Evolutionary conservation across 257 asterid species (phyloP).

Genomic region (Echium plantagineum): DNA sequence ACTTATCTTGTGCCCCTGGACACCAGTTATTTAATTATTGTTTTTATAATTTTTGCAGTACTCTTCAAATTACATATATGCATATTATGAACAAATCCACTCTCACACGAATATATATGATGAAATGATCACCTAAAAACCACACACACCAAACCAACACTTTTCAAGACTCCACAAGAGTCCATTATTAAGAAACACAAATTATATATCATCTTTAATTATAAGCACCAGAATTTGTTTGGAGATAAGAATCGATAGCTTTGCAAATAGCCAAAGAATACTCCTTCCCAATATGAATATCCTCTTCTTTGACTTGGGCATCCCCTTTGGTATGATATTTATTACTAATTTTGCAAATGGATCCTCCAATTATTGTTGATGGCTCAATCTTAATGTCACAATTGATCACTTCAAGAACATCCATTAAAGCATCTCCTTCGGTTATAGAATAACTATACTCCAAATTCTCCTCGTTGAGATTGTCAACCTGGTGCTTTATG

Average conservation of each 20-base stretch:
- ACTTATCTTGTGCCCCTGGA: too few relatives aligned
- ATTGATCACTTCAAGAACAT: constrained; percentile 32
- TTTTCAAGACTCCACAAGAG: too few relatives aligned
- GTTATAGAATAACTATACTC: constrained; percentile 31
- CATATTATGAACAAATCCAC: too few relatives aligned
- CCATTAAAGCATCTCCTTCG: constrained; percentile 52
- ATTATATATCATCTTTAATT: constrained; percentile 8
- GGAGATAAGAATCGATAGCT: constrained; percentile 35
- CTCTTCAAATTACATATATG: too few relatives aligned
- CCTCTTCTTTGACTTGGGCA: constrained; percentile 23
- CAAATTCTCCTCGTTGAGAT: constrained; percentile 28
- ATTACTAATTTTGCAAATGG: constrained; percentile 26
- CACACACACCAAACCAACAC: too few relatives aligned
- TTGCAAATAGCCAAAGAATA: constrained; percentile 21
- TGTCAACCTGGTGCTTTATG: constrained; percentile 49
- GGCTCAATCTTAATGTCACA: constrained; percentile 44
- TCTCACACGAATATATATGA: too few relatives aligned
- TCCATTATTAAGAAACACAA: too few relatives aligned
- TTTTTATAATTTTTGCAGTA: too few relatives aligned
- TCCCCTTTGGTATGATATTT: constrained; percentile 14
- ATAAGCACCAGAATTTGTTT: constrained; percentile 28
- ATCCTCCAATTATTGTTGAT: constrained; percentile 32
- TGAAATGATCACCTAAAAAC: too few relatives aligned
- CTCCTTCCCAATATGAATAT: constrained; percentile 20
- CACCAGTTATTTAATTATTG: too few relatives aligned